Evolutionary conservation across 306 rosid genomes (phyloP).

Genomic region (Neltuma alba): DNA sequence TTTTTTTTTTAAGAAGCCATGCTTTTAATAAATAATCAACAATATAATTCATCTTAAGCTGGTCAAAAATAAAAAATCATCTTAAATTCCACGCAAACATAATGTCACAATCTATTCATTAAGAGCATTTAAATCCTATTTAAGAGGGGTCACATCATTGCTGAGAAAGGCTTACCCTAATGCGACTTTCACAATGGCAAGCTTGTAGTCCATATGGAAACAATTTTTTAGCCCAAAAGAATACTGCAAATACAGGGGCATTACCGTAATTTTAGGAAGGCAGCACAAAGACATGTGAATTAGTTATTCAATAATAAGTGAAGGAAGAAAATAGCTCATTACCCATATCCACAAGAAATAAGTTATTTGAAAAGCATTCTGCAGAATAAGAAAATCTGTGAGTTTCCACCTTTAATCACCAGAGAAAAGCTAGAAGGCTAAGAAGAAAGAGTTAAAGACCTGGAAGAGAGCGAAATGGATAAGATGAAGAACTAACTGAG

Average conservation of each 20-base stretch:
- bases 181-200: slow-evolving; percentile 66
- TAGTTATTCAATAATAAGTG: slow-evolving; percentile 14
- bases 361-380: slow-evolving; percentile 96
- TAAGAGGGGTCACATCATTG: background rate
- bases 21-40: background rate
- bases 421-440: background rate
- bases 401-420: slow-evolving; percentile 21
- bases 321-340: slow-evolving; percentile 16
- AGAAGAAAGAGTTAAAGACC: slow-evolving; percentile 51
- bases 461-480: slow-evolving; percentile 94
- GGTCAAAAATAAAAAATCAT: too few species aligned
- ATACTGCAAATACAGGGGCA: slow-evolving; percentile 63
- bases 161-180: slow-evolving; percentile 64
- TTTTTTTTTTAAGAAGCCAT: background rate
- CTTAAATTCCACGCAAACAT: background rate
- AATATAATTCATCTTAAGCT: background rate
- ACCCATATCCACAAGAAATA: slow-evolving; percentile 96
- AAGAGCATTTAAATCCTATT: background rate
- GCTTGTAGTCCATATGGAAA: slow-evolving; percentile 67
- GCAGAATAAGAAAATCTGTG: slow-evolving; percentile 44
- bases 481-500: slow-evolving; percentile 84
- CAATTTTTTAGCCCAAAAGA: slow-evolving; percentile 73
- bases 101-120: background rate
- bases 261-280: background rate
- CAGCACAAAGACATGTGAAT: background rate